Conservation (phyloP, 495 filamentous ascomycete genomes). For the Penicillium maclennaniae region DNA sequence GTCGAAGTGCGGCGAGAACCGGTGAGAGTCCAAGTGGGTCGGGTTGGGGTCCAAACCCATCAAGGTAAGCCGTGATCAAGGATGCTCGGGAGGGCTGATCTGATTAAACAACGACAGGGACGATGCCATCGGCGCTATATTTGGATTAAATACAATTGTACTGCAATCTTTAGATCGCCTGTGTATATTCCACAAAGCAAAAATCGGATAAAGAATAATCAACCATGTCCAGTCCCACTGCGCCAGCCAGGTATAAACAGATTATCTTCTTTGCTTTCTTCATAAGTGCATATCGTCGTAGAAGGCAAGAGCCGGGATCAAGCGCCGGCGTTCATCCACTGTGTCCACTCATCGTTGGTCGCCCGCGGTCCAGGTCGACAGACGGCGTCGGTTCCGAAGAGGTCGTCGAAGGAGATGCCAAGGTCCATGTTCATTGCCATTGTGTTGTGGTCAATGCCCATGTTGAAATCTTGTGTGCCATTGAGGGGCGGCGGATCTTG, state of each 20-base stretch:
- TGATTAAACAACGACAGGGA: not conserved
- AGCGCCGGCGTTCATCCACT: slow-evolving; percentile 38
- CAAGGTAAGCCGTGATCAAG: slow-evolving; percentile 3
- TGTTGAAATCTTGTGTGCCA: slow-evolving; percentile 25
- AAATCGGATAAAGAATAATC: not conserved
- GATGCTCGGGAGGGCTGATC: not conserved
- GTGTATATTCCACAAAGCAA: slow-evolving; percentile 4
- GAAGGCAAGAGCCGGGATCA: slow-evolving; percentile 6
- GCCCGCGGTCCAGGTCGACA: slow-evolving; percentile 18
- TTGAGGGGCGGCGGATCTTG: slow-evolving; percentile 16
- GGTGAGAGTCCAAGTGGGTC: slow-evolving; percentile 8
- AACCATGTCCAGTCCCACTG: slow-evolving; percentile 1
- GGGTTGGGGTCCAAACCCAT: slow-evolving; percentile 11
- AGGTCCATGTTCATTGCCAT: slow-evolving; percentile 35
- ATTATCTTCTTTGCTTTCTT: slow-evolving; percentile 16
- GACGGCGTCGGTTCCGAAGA: slow-evolving; percentile 36
- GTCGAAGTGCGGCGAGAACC: slow-evolving; percentile 5
- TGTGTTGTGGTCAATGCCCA: slow-evolving; percentile 30
- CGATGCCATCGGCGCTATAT: not conserved
- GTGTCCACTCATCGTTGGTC: slow-evolving; percentile 40
- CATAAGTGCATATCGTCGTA: slow-evolving; percentile 25
- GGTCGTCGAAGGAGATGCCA: slow-evolving; percentile 41
- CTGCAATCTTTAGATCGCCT: not conserved
- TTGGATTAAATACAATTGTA: not conserved
- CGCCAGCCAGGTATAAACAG: slow-evolving; percentile 25